Base-by-base conservation (phyloP, 305 asterid species). In the Stenogyne calaminthoides region DNA sequence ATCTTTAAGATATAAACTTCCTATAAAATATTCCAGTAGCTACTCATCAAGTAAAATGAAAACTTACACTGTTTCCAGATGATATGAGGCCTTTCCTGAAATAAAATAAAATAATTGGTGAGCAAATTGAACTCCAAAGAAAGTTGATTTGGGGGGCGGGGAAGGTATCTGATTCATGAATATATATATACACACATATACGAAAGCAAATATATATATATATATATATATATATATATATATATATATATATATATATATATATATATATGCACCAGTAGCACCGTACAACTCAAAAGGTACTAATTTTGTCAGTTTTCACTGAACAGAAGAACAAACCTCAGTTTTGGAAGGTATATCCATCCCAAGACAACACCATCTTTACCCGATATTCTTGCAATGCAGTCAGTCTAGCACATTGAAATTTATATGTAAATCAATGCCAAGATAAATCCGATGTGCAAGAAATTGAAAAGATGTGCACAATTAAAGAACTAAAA, bases 361-460 rank as follows among this genome's bases (percentile, higher is more conserved):
- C 99, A 95, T 65, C 96, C 96, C 49, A 85, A 68, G 44, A 95
- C 88, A 34, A 15, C 72, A 44, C 94, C 98, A 71, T 87, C 89
- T 74, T 79, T 77, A 34, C 79, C 76, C 59, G 97, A 95, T 66
- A 92, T 81, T 84, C 98, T 90, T 56, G 96, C 98, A 61, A 92
- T 90, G 89, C 99, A 95, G 76, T 90, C 97, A 44, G 96, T 90
- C 99, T 92, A 87, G 62, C 75, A 80, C n/a, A 78, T 52, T 36
- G 61, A 36, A 58, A 52, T 39, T 15, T 25, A 16, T 9, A 73
- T 36, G 58, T 11, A 32, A 27, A 42, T 59, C 7, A 58, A 57
- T 60, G 36, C 6, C 36, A 32, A 32, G 36, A 32, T 32, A 32
- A 52, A 6, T 67, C 52, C 37, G 22, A 55, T 60, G 29, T n/a